These are phyloP conservation scores for Gyromitra esculenta DNA, from an alignment of 2,329 filamentous ascomycete species.

Conservation along the genomic window DNA sequence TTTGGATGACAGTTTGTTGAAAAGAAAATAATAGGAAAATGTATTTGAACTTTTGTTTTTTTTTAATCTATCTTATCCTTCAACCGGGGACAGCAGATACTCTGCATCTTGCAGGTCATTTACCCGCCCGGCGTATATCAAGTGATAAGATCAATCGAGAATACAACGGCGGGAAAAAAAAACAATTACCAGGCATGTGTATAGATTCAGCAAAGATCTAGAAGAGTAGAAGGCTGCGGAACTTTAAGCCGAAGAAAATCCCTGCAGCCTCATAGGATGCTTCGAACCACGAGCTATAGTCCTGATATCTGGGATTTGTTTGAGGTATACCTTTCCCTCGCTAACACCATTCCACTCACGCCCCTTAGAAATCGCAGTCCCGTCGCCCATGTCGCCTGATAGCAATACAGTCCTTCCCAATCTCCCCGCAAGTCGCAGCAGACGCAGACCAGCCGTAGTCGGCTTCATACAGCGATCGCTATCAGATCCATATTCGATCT, in stretches of 20 bases:
- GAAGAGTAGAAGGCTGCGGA: not conserved
- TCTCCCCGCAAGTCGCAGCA: not conserved
- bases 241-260: not conserved
- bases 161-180: not conserved
- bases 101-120: not conserved
- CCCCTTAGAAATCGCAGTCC: not conserved
- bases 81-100: not conserved
- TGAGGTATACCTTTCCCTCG: not conserved
- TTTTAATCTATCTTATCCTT: not conserved
- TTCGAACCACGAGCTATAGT: not conserved
- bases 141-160: not conserved
- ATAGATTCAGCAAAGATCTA: no score
- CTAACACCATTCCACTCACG: not conserved
- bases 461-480: not conserved
- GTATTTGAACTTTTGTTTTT: not conserved
- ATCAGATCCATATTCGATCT: not conserved
- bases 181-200: no score
- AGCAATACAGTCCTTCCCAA: not conserved
- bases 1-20: not conserved
- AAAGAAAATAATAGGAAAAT: conserved; percentile 1
- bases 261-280: not conserved
- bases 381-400: conserved; percentile 1
- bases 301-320: not conserved
- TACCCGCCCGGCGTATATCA: not conserved
- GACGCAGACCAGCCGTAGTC: not conserved